Conservation (phyloP, 2,329 filamentous ascomycete species). For the Scytalidium lignicola region DNA sequence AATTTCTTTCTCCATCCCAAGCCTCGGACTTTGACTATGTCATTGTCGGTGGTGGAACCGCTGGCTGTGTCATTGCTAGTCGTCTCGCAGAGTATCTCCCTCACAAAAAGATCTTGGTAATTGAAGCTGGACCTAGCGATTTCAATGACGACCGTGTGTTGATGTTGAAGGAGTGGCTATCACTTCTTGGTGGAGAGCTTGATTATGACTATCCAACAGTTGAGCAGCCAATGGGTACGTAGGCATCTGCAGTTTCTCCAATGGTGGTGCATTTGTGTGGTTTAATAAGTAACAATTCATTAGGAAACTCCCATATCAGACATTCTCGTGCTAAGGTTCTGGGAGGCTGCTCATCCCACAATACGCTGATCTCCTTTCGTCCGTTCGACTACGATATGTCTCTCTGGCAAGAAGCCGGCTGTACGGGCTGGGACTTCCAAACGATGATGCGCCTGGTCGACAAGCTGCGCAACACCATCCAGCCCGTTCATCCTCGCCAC, state of each 20-base stretch:
- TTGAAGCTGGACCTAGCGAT: slow-evolving; percentile 86
- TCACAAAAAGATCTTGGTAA: slow-evolving; percentile 72
- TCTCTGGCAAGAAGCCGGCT: slow-evolving; percentile 77
- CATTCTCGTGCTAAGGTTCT: slow-evolving; percentile 91
- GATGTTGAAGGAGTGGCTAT: slow-evolving; percentile 82
- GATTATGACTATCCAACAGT: slow-evolving; percentile 86
- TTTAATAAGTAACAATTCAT: slow-evolving; percentile 11
- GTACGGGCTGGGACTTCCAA: slow-evolving; percentile 81
- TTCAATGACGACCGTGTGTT: slow-evolving; percentile 84
- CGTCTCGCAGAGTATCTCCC: slow-evolving; percentile 69
- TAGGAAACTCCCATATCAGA: slow-evolving; percentile 84
- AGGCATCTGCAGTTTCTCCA: too few relatives aligned
- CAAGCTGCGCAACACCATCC: slow-evolving; percentile 83
- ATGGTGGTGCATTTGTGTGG: too few relatives aligned
- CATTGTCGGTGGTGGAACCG: slow-evolving; percentile 45
- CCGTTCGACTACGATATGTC: slow-evolving; percentile 86
- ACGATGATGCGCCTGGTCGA: slow-evolving; percentile 77
- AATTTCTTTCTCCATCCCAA: slow-evolving; percentile 22
- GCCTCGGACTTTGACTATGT: slow-evolving; percentile 40
- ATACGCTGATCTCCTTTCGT: slow-evolving; percentile 88
- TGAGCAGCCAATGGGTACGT: slow-evolving; percentile 87
- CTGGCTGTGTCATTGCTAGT: slow-evolving; percentile 42
- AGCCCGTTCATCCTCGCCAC: slow-evolving; percentile 80
- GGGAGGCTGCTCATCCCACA: slow-evolving; percentile 89
- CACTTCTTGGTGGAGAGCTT: slow-evolving; percentile 76